Evolutionary conservation across 78 protist genomes (phyloP).

Genomic region (Dictyostelium intermedium): DNA sequence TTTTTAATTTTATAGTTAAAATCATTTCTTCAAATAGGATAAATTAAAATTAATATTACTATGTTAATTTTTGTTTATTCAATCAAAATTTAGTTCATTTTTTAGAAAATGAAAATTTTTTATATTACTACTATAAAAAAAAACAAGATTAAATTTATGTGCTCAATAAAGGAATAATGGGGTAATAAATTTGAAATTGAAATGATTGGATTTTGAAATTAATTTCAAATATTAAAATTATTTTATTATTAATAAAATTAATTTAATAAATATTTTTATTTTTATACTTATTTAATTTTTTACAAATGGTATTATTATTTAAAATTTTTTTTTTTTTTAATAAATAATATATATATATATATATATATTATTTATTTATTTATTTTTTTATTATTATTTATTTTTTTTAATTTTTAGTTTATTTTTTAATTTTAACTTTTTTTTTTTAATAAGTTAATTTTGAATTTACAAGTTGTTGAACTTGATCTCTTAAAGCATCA

Average conservation of each 20-base stretch:
- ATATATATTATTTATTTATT: neutral
- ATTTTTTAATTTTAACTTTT: neutral
- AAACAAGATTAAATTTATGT: neutral
- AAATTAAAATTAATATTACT: neutral
- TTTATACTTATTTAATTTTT: no score
- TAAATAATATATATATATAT: neutral
- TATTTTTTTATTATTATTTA: neutral
- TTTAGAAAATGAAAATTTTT: neutral
- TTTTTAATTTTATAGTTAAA: neutral
- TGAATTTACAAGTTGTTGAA: neutral
- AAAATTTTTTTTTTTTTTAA: no score
- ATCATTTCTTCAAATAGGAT: neutral
- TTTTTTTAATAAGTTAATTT: conserved; percentile 6
- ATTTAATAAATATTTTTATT: no score
- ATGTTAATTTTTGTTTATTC: neutral
- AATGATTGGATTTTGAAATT: neutral
- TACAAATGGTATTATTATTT: no score
- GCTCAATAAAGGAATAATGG: neutral
- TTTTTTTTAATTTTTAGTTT: neutral
- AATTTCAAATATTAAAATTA: no score
- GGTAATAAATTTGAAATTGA: neutral
- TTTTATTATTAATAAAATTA: neutral
- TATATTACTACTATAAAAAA: neutral
- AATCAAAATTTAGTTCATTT: neutral
- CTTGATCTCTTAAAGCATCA: conserved; percentile 48